A percentile compares a stretch with the other conserved stretches of the same genome.
phyloP scores from a whole-genome alignment of 2,329 filamentous ascomycete species.

The Aspergillus texensis region DNA sequence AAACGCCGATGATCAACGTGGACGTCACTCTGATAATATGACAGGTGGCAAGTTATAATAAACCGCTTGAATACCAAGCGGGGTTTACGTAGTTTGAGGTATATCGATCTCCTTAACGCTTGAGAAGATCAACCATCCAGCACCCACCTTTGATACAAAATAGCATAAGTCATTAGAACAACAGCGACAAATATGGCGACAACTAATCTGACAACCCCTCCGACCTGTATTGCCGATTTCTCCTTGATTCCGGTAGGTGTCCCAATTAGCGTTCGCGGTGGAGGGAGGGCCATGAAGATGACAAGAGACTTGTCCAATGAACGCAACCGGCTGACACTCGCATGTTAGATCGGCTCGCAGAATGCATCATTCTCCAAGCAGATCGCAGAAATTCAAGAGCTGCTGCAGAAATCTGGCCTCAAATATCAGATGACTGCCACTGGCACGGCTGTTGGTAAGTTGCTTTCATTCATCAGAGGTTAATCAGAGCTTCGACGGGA shows the following conservation, averaged over 20 bases:
- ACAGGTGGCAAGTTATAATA: neutral
- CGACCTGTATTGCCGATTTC: constrained; percentile 78
- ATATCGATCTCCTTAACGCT: neutral
- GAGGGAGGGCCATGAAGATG: neutral
- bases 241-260: constrained; percentile 69
- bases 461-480: neutral
- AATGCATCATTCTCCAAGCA: constrained; percentile 73
- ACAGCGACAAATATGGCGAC: constrained; percentile 15
- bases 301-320: neutral
- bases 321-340: neutral
- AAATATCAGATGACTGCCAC: constrained; percentile 84
- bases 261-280: neutral
- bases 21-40: neutral
- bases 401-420: constrained; percentile 75
- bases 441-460: constrained; percentile 79
- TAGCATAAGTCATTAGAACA: neutral
- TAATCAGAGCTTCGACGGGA: neutral
- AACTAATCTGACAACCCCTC: constrained; percentile 57
- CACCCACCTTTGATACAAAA: neutral
- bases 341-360: constrained; percentile 67
- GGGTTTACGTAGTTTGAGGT: neutral
- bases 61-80: neutral
- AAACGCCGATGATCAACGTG: neutral
- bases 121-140: neutral
- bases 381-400: constrained; percentile 79